Conservation (phyloP, 305 asterid genomes). For the Ajuga reptans region DNA sequence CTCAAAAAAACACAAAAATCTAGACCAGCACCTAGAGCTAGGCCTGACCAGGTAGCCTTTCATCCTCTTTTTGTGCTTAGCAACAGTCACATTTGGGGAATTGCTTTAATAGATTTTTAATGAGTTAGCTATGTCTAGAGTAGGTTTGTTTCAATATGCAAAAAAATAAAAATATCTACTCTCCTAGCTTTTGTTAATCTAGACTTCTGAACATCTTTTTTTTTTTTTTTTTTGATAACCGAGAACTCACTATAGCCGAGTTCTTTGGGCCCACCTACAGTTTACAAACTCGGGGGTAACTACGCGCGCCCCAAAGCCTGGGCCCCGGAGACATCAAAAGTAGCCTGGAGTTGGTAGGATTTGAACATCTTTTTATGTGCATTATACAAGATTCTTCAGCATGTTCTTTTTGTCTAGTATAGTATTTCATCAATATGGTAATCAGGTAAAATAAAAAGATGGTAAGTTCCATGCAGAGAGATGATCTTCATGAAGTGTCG, state of each 20-base stretch:
- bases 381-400: conserved; percentile 2
- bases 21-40: too few species aligned
- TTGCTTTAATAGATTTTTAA: not conserved
- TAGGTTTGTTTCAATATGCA: not conserved
- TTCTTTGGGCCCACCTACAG: too few species aligned
- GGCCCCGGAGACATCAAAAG: too few species aligned
- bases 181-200: not conserved
- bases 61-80: too few species aligned
- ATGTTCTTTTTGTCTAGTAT: not conserved
- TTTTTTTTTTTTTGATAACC: too few species aligned
- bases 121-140: not conserved
- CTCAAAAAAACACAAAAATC: too few species aligned
- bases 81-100: too few species aligned
- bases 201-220: not conserved
- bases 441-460: not conserved
- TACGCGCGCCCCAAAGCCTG: too few species aligned
- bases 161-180: not conserved
- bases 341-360: too few species aligned
- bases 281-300: too few species aligned
- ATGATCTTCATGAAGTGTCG: not conserved
- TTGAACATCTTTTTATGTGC: not conserved
- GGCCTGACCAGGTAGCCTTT: too few species aligned
- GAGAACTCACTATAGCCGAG: too few species aligned
- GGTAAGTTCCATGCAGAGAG: not conserved
- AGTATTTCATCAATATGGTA: not conserved